Evolutionary conservation across 129 eudicot genomes (phyloP), one percentile per base, ranked within the genome.

Genomic region (Solidago caesia): DNA sequence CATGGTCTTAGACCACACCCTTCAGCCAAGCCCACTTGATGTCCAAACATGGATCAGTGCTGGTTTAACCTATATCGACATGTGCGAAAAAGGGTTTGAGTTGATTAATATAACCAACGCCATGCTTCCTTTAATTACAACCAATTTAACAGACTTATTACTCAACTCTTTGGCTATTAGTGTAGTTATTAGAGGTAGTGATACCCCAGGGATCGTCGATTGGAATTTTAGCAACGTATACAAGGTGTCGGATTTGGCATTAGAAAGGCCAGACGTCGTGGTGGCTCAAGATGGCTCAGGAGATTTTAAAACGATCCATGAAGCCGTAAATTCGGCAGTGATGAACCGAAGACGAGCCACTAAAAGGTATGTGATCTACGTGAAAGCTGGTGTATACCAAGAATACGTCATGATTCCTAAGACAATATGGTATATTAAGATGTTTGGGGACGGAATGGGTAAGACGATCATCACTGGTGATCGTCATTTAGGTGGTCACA

Each of bases 401-500:
- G 93, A 90, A 60, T 44, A 85, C 0, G 74, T 87, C 0, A 44
- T 60, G 5, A 73, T 90, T 13, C 64, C 58, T 0, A 49, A 53
- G 64, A 48, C 70, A 11, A 70, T 77, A 12, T 14, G 7, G 0
- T 69, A 77, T 67, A 77, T 90, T 44, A 82, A 41, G 48, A 85
- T 90, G 70, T 85, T 70, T 63, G 93, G 91, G 52, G 96, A 87
- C 39, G 93, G 91, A 73, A 84, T 89, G 7, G 26, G 73, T 33
- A 73, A 60, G 44, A 75, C 88, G 8, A 77, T 87, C 69, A 81
- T 90, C 62, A 85, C 91, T 0, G 88, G 96, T 25, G 2, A 6
- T 33, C 3, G 68, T 51, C 68, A 64, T 79, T 8, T 12, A 5
- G 68, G 78, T 72, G 78, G 61, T 14, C 58, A 51, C 58, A 4